These are phyloP conservation scores for Carex littledalei DNA, from an alignment of 176 grass and related monocot species.

Conservation along the genomic window DNA sequence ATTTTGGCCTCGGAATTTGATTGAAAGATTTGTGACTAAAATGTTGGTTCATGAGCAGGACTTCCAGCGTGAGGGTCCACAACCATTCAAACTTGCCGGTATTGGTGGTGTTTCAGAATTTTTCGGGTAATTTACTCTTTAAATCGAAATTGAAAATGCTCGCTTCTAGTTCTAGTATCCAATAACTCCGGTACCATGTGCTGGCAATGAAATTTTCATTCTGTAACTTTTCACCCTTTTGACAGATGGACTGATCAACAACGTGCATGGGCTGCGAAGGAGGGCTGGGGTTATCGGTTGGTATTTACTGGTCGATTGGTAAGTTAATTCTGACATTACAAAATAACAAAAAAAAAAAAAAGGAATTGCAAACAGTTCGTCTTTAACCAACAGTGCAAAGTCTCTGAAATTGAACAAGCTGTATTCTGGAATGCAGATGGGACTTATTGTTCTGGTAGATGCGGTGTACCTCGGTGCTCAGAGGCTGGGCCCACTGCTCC, in stretches of 20 bases:
- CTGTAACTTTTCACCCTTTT: background rate
- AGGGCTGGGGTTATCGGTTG: slow-evolving; percentile 69
- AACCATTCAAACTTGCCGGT: slow-evolving; percentile 87
- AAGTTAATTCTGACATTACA: slow-evolving; percentile 8
- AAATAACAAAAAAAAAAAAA: background rate
- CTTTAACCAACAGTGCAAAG: background rate
- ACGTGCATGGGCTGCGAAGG: slow-evolving; percentile 58
- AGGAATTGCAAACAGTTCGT: background rate
- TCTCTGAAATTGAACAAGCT: background rate
- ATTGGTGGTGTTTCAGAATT: slow-evolving; percentile 93
- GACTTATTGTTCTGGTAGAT: slow-evolving; percentile 61
- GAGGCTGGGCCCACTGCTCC: slow-evolving; percentile 66
- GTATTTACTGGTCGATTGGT: slow-evolving; percentile 90
- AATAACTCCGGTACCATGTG: background rate
- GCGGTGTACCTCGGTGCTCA: slow-evolving; percentile 72
- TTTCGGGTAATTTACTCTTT: slow-evolving; percentile 52
- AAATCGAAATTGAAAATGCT: background rate
- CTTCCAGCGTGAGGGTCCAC: slow-evolving; percentile 73
- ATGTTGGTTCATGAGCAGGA: slow-evolving; percentile 42
- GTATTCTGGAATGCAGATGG: slow-evolving; percentile 40
- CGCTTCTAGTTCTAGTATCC: background rate
- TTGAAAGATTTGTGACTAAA: slow-evolving; percentile 1
- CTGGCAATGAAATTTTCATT: background rate
- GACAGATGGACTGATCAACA: slow-evolving; percentile 94
- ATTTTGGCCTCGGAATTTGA: background rate